Base-by-base conservation (phyloP, 2,329 filamentous ascomycete genomes). In the Tolypocladium sp. region DNA sequence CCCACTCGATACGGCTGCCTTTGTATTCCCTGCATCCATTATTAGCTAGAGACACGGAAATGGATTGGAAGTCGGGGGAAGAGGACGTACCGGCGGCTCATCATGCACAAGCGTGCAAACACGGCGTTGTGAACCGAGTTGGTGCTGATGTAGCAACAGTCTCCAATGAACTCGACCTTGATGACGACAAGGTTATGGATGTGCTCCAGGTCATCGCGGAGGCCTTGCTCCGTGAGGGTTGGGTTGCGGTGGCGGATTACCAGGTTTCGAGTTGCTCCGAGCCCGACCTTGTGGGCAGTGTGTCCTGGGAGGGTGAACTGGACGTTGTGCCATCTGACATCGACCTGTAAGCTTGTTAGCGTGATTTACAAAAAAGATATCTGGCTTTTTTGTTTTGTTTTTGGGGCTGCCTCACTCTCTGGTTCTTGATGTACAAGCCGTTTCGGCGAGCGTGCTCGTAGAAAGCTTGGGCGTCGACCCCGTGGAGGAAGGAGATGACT, bases 101-200 rank as follows among this genome's bases (percentile, higher is more conserved):
- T 86, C 87, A 95, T 89, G 74, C 90, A 94, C 12, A 83, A 89
- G 22, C 84, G 82, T 10, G 90, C 90, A 71, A 87, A 90, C 57
- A 91, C 80, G 13, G 90, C 88, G 62, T 88, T 87, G 67, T 88
- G 82, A 12, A 95, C 81, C 0, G 90, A 91, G 70, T 92, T 95
- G 9, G 87, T 90, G 58, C 83, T 86, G 63, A 95, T 84, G 70
- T 83, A 83, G 60, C 82, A 88, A 70, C 85, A 82, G 4, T 79
- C 78, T 22, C 79, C 76, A 3, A 74, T 71, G 70, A 89, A 87
- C 9, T 74, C 73, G 52, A 94, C 74, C 51, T 82, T 82, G 66
- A 94, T 78, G 13, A 95, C 82, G 27, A 87, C 77, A 1, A 95
- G 79, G 62, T 90, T 90, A 75, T 93, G 86, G 61, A 95, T 93